These are phyloP conservation scores for Kockiozyma suomiensis DNA, from an alignment of 805 yeast genomes.

Conservation along the genomic window DNA sequence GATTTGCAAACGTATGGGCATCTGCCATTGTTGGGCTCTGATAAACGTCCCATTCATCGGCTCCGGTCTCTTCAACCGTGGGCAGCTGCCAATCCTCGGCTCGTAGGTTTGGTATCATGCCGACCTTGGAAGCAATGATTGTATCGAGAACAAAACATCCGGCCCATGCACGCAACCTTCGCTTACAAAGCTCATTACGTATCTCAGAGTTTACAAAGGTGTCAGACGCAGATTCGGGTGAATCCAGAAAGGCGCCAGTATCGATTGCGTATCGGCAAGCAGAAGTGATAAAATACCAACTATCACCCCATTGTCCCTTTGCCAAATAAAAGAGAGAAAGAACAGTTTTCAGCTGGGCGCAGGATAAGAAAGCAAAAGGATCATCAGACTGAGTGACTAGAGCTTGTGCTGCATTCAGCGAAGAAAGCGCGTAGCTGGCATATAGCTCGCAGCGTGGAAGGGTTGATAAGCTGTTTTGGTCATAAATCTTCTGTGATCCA, in stretches of 20 bases:
- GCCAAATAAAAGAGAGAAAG: slow-evolving; percentile 12
- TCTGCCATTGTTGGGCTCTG: not conserved
- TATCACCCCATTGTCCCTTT: slow-evolving; percentile 10
- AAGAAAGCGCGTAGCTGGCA: slow-evolving; percentile 1
- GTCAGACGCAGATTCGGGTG: not conserved
- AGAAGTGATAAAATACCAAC: slow-evolving; percentile 8
- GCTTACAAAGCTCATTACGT: not conserved
- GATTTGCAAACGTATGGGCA: not conserved
- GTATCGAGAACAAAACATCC: slow-evolving; percentile 16
- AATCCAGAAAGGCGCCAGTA: slow-evolving; percentile 1
- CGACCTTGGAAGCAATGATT: slow-evolving; percentile 11
- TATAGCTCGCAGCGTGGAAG: slow-evolving; percentile 3
- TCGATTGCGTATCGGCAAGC: slow-evolving; percentile 10
- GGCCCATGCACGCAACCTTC: slow-evolving; percentile 11
- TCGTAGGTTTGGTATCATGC: slow-evolving; percentile 9
- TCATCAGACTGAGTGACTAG: not conserved
- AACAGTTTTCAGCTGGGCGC: slow-evolving; percentile 2
- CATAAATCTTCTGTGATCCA: not conserved
- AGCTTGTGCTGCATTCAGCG: not conserved
- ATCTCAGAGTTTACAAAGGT: not conserved
- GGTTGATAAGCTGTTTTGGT: not conserved
- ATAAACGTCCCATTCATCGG: slow-evolving; percentile 22
- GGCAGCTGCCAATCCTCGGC: slow-evolving; percentile 18
- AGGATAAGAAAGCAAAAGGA: not conserved
- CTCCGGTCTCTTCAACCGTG: not conserved